phyloP scores from a whole-genome alignment of 345 rosid species.

The Populus simonii region DNA sequence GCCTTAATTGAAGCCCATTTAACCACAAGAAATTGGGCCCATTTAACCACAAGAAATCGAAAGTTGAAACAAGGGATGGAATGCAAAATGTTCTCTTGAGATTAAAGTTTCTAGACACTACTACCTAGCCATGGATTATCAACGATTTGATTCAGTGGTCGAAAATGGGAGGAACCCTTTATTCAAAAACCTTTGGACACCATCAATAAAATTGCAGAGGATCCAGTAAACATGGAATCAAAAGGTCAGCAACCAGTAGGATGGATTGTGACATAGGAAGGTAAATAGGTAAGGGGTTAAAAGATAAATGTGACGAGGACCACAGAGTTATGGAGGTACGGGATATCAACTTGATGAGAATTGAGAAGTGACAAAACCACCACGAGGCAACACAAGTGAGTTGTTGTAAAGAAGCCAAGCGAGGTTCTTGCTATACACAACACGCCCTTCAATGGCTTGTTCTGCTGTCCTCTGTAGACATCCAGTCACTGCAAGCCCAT shows the following conservation, averaged over 20 bases:
- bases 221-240: background rate
- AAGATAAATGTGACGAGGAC: slow-evolving; percentile 12
- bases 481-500: slow-evolving; percentile 5
- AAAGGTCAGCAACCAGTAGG: background rate
- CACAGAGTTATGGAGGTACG: background rate
- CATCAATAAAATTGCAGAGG: background rate
- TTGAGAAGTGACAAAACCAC: slow-evolving; percentile 1
- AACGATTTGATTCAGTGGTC: background rate
- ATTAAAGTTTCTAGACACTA: no score
- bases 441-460: no score
- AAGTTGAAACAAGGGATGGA: no score
- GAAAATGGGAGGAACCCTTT: background rate
- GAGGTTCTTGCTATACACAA: background rate
- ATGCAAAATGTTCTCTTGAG: no score
- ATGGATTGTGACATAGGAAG: background rate
- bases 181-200: background rate
- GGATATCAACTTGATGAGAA: background rate
- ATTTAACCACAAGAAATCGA: no score
- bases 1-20: background rate
- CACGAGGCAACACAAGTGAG: background rate
- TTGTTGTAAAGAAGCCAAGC: background rate
- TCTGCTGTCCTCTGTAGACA: background rate
- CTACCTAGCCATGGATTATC: no score
- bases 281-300: background rate
- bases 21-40: no score